These are phyloP conservation scores for Alternaria dauci DNA, from an alignment of 2,329 filamentous ascomycete species.

Conservation along the genomic window DNA sequence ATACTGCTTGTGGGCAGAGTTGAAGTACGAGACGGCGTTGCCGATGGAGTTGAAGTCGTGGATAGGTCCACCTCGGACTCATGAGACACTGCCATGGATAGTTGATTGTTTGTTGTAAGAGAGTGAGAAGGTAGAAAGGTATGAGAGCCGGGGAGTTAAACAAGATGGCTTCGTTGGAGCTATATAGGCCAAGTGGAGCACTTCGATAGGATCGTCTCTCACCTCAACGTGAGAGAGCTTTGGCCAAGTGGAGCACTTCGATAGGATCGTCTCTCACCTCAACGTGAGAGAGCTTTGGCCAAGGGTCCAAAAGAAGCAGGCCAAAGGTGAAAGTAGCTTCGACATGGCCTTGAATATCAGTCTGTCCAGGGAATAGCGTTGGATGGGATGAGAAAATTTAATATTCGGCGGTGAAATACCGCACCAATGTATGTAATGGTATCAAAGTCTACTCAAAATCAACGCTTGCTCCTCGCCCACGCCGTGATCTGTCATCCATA, in stretches of 20 bases:
- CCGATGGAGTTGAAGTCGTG: background rate
- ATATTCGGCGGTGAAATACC: background rate
- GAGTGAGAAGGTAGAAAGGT: background rate
- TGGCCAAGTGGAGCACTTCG: background rate
- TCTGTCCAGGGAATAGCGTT: background rate
- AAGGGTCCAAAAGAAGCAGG: background rate
- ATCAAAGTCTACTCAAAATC: background rate
- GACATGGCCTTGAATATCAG: background rate
- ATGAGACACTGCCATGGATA: background rate
- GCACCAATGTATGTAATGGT: background rate
- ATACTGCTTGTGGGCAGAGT: background rate
- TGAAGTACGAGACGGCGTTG: slow-evolving; percentile 1
- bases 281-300: background rate
- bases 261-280: background rate
- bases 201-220: background rate
- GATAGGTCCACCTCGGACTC: background rate
- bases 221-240: background rate
- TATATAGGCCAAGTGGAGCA: background rate
- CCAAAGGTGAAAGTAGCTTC: background rate
- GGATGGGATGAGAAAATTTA: background rate
- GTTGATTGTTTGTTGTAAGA: background rate
- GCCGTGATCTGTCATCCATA: background rate
- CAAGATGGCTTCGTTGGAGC: background rate
- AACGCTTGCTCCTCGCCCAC: background rate
- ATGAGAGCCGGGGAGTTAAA: background rate